Evolutionary conservation across 805 yeast genomes (phyloP), one percentile per base, ranked within the genome.

Genomic region (Candida ortonii): DNA sequence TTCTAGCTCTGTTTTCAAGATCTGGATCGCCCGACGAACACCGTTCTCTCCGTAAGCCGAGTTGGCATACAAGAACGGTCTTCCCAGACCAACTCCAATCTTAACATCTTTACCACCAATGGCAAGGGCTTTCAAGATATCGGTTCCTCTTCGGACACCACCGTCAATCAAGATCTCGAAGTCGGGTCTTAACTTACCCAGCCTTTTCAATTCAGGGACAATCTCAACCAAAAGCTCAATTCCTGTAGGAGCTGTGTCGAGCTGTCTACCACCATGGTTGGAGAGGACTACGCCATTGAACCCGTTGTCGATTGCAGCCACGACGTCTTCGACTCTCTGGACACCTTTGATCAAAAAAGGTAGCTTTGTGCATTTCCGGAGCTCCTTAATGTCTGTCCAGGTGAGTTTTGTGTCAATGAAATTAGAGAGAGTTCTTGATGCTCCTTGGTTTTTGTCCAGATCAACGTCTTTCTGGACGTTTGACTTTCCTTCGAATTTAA

Each of bases 211-310:
- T 4, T 67, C 49, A 6, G 78, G 79, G 68, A 73, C 73, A 3
- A 78, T 72, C 42, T 84, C 95, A 4, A 83, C 84, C 31, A 87
- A 62, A 4, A 84, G 75, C 55, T 80, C 84, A 22, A 87, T 67
- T 2, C 89, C 83, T 0, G 95, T 77, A n/a, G 84, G 71, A 1
- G 95, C 69, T 51, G 76, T 84, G 59, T 87, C 96, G 37, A 87
- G 64, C 59, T 86, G 95, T 42, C 96, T 68, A 25, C 96, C 95
- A 41, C 96, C 96, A 61, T 86, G 96, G 55, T 86, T 87, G 2
- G 94, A 84, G 32, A 86, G 51, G 4, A 87, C 86, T n/a, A 86
- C 80, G 25, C 89, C 95, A 26, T 78, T 74, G 18, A 74, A 71
- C 3, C 93, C 93, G 47, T 71, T 61, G 44, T 84, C 81, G 5